Evolutionary conservation across 306 rosid species (phyloP), one percentile per base, ranked within the genome.

Genomic region (Boehmeria nivea): DNA sequence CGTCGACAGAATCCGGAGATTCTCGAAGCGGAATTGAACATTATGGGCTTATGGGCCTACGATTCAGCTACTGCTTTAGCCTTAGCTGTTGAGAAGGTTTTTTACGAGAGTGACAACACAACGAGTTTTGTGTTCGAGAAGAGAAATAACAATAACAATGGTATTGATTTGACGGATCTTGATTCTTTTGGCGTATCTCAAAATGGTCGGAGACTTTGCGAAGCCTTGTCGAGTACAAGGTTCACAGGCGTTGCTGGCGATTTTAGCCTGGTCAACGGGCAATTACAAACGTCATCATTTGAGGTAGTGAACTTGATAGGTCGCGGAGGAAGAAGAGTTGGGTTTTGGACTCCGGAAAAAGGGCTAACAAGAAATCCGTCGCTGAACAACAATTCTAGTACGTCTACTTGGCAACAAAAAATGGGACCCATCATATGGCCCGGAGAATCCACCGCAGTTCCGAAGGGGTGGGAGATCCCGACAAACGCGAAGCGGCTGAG

Each of bases 401-500:
- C 22, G 15, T 3, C 13, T 9, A 17, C 6, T 3, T 5, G 11
- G 10, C 1, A 9, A 14, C 42, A 67, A 2, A 59, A 22, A 19
- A 4, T 40, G 14, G 66, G 70, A 15, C 47, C 27, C 0, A 51
- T 63, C 19, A 49, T 57, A 12, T 70, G 83, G 85, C 83, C 89
- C 2, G 89, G 85, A 24, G 85, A 82, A 12, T 26, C 39, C 0
- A 0, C 19, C 16, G 33, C 48, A 14, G 1, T 45, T 56, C 83
- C 89, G 12, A 78, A 79, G 50, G 85, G 85, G 8, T 79, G 81
- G 85, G 70, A 67, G 38, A 61, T 64, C 43, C 85, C 89, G 1
- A 65, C 72, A 23, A 71, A 33, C 19, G 86, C 36, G 18, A 76
- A 59, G 48, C 64, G 54, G n/a, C 38, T 83, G 33, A 65, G 15